Base-by-base conservation (phyloP, 148 eudicot genomes). In the Simmondsia chinensis region DNA sequence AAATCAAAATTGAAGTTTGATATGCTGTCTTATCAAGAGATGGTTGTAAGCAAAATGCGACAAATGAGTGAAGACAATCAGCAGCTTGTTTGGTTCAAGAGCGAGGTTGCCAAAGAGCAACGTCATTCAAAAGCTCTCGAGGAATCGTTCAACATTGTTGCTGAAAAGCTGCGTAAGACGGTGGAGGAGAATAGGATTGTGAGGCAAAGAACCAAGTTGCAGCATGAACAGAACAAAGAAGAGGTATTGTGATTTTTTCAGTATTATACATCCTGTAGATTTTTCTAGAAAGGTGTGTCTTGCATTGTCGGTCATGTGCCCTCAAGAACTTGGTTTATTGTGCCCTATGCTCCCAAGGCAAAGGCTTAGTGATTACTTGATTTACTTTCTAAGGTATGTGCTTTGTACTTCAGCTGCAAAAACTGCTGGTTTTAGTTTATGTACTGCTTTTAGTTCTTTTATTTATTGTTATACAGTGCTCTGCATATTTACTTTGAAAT, bases 61-160 rank as follows among this genome's bases (percentile, higher is more conserved):
- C 89, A 75, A 38, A 83, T 88, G 94, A 65, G 59, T 34, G 91
- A 83, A 64, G 94, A 88, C 17, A 83, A 80, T 43, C 91, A 83
- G 29, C 79, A 70, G 26, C 61, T 88, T 10, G 19, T 48, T 3
- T 73, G 66, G 72, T 69, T 56, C 36, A 88, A 75, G 66, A 50
- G 69, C 35, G 77, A 47, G 59, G 73, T 52, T 15, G 78, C 58
- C 4, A 72, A 74, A 32, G 82, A 72, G 43, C 70, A 72, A 44
- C 61, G 30, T 14, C 68, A 50, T 33, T 46, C 59, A 7, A 70
- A 80, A 56, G 76, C 73, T 4, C 65, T 77, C 3, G 71, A 70
- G 61, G 83, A 70, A 54, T 65, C 86, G 2, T 19, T 50, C 6
- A 69, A 47, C 6, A 5, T 65, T 2, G 41, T 83, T 12, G 39